These are phyloP conservation scores for Raffaelea arxii DNA, from an alignment of 2,329 filamentous ascomycete genomes.

Conservation along the genomic window DNA sequence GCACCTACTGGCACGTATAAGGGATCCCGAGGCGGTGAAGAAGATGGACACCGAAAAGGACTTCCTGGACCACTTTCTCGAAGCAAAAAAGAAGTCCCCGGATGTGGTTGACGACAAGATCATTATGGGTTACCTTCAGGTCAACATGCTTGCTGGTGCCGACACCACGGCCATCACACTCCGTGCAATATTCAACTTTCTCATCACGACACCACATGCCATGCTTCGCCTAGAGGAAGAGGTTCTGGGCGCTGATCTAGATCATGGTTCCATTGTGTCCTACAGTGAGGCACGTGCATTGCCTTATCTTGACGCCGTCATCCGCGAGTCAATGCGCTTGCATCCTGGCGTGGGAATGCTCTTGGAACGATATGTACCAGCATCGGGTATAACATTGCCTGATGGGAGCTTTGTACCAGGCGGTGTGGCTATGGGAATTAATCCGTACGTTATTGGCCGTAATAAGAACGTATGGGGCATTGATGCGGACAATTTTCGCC, in stretches of 20 bases:
- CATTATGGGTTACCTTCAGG: slow-evolving; percentile 25
- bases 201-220: slow-evolving; percentile 19
- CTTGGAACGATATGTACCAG: slow-evolving; percentile 4
- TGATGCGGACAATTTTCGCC: slow-evolving; percentile 32
- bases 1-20: slow-evolving; percentile 16
- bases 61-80: slow-evolving; percentile 30
- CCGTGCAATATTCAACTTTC: slow-evolving; percentile 23
- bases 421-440: slow-evolving; percentile 21
- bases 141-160: slow-evolving; percentile 24
- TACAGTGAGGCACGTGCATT: slow-evolving; percentile 15
- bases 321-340: slow-evolving; percentile 37
- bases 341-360: slow-evolving; percentile 19
- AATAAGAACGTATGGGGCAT: slow-evolving; percentile 29
- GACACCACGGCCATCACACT: slow-evolving; percentile 26
- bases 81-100: slow-evolving; percentile 23
- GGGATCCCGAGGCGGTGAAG: slow-evolving; percentile 17
- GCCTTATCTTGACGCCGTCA: slow-evolving; percentile 36
- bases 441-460: slow-evolving; percentile 24
- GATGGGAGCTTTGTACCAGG: slow-evolving; percentile 7
- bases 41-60: slow-evolving; percentile 19
- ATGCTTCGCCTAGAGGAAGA: slow-evolving; percentile 21
- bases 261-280: background rate
- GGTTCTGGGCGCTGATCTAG: slow-evolving; percentile 21
- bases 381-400: background rate
- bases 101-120: slow-evolving; percentile 25